Evolutionary conservation across 2,329 filamentous ascomycete species (phyloP).

Genomic region (Colletotrichum paranaense): DNA sequence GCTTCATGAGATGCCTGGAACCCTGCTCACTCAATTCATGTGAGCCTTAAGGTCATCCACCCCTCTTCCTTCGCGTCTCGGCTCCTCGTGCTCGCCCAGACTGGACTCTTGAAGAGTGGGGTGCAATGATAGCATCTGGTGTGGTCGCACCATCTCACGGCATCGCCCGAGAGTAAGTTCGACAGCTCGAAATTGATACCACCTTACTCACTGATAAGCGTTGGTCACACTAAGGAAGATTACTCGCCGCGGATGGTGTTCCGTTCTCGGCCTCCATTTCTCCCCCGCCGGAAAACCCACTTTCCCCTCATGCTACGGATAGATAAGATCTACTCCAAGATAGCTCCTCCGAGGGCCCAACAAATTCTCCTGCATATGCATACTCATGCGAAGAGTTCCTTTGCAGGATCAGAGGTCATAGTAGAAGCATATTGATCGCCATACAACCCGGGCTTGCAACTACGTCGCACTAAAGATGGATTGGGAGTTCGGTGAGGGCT

Average conservation of each 20-base stretch:
- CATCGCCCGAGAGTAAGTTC: not conserved
- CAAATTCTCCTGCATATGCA: not conserved
- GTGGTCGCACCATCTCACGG: not conserved
- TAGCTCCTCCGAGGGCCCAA: not conserved
- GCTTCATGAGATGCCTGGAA: not conserved
- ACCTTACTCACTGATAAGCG: not conserved
- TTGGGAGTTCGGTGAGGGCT: not conserved
- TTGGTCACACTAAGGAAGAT: not conserved
- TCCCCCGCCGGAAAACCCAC: slow-evolving; percentile 6
- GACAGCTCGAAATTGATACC: not conserved
- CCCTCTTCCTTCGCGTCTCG: not conserved
- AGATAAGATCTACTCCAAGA: slow-evolving; percentile 21
- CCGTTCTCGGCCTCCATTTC: slow-evolving; percentile 1
- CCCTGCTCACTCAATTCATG: not conserved
- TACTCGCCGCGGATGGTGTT: not conserved
- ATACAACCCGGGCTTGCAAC: no score
- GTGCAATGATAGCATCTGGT: slow-evolving; percentile 8
- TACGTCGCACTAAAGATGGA: not conserved
- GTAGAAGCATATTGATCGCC: not conserved
- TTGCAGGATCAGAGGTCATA: not conserved
- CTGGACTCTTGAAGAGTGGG: slow-evolving; percentile 7
- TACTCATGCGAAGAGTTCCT: not conserved
- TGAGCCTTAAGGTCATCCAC: not conserved
- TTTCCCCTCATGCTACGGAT: slow-evolving; percentile 19
- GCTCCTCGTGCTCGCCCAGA: not conserved